A percentile compares a stretch with the other conserved stretches of the same genome.
These are phyloP conservation scores for Ascoidea tarda DNA, from an alignment of 805 yeast genomes.

Conservation along the genomic window DNA sequence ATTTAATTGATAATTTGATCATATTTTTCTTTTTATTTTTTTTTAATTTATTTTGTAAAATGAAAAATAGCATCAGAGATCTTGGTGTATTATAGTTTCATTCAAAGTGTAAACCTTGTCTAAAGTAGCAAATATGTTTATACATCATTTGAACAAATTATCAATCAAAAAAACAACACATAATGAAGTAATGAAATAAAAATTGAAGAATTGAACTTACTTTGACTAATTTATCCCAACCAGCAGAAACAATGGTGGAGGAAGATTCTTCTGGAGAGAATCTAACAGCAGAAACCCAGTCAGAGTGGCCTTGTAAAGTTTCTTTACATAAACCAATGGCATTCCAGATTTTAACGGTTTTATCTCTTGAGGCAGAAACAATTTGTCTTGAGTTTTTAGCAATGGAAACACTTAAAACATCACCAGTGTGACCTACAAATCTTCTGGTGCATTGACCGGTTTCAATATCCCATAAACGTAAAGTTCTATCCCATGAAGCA, in stretches of 20 bases:
- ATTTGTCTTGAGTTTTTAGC: slow-evolving; percentile 95
- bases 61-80: slow-evolving; percentile 62
- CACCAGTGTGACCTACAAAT: slow-evolving; percentile 96
- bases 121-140: slow-evolving; percentile 97
- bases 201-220: slow-evolving; percentile 45
- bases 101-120: slow-evolving; percentile 61
- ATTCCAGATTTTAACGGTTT: slow-evolving; percentile 99
- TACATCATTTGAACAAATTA: neutral
- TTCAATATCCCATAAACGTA: slow-evolving; percentile 95
- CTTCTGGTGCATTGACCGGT: slow-evolving; percentile 89
- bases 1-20: too few species aligned
- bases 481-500: slow-evolving; percentile 98
- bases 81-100: slow-evolving; percentile 98
- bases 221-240: slow-evolving; percentile 98
- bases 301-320: slow-evolving; percentile 90
- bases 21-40: too few species aligned
- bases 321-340: slow-evolving; percentile 93
- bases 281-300: slow-evolving; percentile 98
- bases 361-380: slow-evolving; percentile 95
- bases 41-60: too few species aligned
- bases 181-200: slow-evolving; percentile 16
- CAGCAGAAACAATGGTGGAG: slow-evolving; percentile 84
- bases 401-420: slow-evolving; percentile 93
- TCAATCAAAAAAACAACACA: slow-evolving; percentile 41
- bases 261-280: slow-evolving; percentile 74